These are phyloP conservation scores for Gynochthodes officinalis DNA, from an alignment of 257 asterid genomes.

Conservation along the genomic window DNA sequence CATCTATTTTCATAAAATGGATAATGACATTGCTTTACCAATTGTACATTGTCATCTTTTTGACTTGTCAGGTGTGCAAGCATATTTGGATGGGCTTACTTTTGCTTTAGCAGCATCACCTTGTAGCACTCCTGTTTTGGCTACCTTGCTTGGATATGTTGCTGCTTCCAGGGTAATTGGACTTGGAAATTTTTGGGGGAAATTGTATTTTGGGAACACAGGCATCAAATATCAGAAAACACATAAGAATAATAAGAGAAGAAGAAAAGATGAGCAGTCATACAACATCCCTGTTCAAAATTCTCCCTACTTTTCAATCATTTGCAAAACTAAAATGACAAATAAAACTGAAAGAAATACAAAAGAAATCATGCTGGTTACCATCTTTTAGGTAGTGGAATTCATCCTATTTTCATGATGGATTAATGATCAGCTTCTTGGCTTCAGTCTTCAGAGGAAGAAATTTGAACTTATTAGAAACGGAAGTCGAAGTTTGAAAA, in stretches of 20 bases:
- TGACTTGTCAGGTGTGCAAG: constrained; percentile 70
- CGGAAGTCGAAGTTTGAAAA: neutral
- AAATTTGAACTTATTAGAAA: neutral
- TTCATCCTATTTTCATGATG: neutral
- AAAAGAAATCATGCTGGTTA: neutral
- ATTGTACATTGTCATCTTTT: neutral
- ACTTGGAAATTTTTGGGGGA: constrained; percentile 4
- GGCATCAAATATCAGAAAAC: neutral
- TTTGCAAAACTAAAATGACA: neutral
- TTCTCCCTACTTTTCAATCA: neutral
- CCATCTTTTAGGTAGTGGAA: neutral
- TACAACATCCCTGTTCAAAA: neutral
- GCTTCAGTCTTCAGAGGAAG: neutral
- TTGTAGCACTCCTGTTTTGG: constrained; percentile 90
- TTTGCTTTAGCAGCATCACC: constrained; percentile 99
- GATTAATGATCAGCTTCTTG: neutral
- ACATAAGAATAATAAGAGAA: neutral
- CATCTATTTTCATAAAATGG: neutral
- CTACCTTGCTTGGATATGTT: constrained; percentile 87
- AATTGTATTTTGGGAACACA: neutral
- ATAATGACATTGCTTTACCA: constrained; percentile 1
- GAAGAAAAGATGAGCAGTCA: neutral
- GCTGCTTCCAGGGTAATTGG: constrained; percentile 76
- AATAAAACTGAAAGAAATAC: no score
- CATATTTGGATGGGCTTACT: constrained; percentile 92